Evolutionary conservation across 1,284 basidiomycete genomes (phyloP), one percentile per base, ranked within the genome.

Genomic region (Austroboletus novae-zelandiae): DNA sequence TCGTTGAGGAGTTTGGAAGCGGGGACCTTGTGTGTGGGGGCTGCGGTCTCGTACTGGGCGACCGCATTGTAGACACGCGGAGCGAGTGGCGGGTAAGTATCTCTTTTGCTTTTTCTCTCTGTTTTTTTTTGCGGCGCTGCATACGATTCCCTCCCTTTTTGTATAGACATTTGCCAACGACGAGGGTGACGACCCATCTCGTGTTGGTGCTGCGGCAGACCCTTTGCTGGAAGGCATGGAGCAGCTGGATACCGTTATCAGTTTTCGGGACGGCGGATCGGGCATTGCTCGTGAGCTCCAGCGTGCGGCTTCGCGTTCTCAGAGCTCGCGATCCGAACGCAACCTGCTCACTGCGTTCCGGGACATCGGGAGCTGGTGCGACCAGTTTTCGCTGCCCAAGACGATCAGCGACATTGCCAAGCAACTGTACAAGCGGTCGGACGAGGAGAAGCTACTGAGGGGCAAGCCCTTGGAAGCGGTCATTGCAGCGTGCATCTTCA

Each of bases 171-270:
- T 99, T 71, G 97, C 97, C 59, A 97, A 94, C 62, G 94, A 99
- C 70, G 96, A 98, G 74, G 95, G 96, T 54, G 97, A 99, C 70
- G 97, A 99, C 70, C 96, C 96, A 51, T 99, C 96, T 61, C 97
- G 97, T 91, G 97, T 99, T 58, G 97, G 97, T 75, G 94, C 93
- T 49, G 93, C 94, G 36, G 85, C 87, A 37, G 94, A 98, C 68
- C 94, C 95, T 47, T 76, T 98, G 27, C 79, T 98, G 72, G 95
- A 98, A 66, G 92, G 92, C 43, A 89, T 94, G 61, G 94, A 96
- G 67, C 89, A 94, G 67, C 82, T 97, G 47, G 90, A 94, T 64
- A 99, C 97, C 27, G 83, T 92, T 56, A 98, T 99, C 66, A 94
- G 92, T 53, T 95, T 93, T 71, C 85, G 90, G 51, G 95, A 99